A percentile compares a stretch with the other conserved stretches of the same genome.
Evolutionary conservation across 1,284 basidiomycete genomes (phyloP).

Genomic region (Apiotrichum siamense): DNA sequence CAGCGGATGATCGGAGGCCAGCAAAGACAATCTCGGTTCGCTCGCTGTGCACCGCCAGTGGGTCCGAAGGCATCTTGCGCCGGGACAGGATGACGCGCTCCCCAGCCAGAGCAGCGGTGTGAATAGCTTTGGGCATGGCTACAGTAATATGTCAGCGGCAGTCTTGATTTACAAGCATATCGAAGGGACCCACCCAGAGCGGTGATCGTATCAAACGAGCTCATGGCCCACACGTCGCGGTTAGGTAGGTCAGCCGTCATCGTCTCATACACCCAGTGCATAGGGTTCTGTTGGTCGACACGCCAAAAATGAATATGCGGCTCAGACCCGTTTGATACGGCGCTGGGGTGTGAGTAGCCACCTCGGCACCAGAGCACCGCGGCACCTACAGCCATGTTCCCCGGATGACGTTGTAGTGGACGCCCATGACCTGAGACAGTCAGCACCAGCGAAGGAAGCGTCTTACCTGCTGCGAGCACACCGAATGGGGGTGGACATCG

Average conservation of each 20-base stretch:
- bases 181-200: slow-evolving; percentile 26
- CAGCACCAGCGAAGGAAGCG: background rate
- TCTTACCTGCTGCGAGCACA: slow-evolving; percentile 27
- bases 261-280: slow-evolving; percentile 14
- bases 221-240: slow-evolving; percentile 28
- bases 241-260: slow-evolving; percentile 21
- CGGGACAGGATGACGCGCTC: slow-evolving; percentile 13
- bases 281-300: slow-evolving; percentile 15
- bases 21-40: slow-evolving; percentile 26
- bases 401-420: slow-evolving; percentile 30
- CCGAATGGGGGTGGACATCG: slow-evolving; percentile 7
- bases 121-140: slow-evolving; percentile 20
- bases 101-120: background rate
- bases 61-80: slow-evolving; percentile 27
- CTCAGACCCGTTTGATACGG: slow-evolving; percentile 23
- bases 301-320: slow-evolving; percentile 36
- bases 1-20: slow-evolving; percentile 24
- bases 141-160: too few relatives aligned
- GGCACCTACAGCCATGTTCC: slow-evolving; percentile 31
- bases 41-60: slow-evolving; percentile 28
- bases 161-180: too few relatives aligned
- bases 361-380: background rate
- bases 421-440: slow-evolving; percentile 22
- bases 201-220: slow-evolving; percentile 32
- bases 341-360: background rate